Evolutionary conservation across 441 rosid species (phyloP).

Genomic region (Aquilaria agallochum): DNA sequence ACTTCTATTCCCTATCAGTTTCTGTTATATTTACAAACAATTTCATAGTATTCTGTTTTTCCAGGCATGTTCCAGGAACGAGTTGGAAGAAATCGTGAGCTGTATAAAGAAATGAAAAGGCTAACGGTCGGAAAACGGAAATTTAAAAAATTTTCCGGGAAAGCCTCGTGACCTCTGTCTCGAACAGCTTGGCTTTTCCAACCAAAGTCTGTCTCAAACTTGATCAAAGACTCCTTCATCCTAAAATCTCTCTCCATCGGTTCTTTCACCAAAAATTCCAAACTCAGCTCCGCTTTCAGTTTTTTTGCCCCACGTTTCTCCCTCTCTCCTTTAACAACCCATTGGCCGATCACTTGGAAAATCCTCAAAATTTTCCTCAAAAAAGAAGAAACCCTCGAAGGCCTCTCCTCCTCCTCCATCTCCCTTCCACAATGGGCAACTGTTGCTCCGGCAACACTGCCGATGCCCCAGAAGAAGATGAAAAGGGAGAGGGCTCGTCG

Average conservation of each 20-base stretch:
- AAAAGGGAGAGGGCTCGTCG: conserved; percentile 22
- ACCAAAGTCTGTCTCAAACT: conserved; percentile 23
- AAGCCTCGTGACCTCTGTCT: conserved; percentile 39
- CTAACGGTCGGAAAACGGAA: neutral
- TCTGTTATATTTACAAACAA: too few species aligned
- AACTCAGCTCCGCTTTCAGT: conserved; percentile 12
- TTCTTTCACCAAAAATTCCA: conserved; percentile 35
- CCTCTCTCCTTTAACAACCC: conserved; percentile 23
- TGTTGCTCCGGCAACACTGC: conserved; percentile 65
- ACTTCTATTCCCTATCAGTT: conserved; percentile 4
- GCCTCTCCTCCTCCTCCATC: conserved; percentile 7
- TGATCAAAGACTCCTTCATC: conserved; percentile 17
- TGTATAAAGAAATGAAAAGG: too few species aligned
- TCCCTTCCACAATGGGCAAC: conserved; percentile 57
- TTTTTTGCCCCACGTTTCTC: conserved; percentile 7
- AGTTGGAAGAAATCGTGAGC: too few species aligned
- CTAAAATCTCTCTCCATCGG: conserved; percentile 53
- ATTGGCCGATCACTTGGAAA: conserved; percentile 27
- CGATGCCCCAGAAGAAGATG: conserved; percentile 19
- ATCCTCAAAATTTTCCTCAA: conserved; percentile 16
- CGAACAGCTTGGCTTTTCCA: conserved; percentile 13
- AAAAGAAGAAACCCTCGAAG: conserved; percentile 18
- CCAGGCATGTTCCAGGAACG: too few species aligned
- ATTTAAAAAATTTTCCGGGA: conserved; percentile 24
- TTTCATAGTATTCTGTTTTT: too few species aligned